Evolutionary conservation across 371 early-diverging fungal genomes (phyloP).

Genomic region (Circinella minor): DNA sequence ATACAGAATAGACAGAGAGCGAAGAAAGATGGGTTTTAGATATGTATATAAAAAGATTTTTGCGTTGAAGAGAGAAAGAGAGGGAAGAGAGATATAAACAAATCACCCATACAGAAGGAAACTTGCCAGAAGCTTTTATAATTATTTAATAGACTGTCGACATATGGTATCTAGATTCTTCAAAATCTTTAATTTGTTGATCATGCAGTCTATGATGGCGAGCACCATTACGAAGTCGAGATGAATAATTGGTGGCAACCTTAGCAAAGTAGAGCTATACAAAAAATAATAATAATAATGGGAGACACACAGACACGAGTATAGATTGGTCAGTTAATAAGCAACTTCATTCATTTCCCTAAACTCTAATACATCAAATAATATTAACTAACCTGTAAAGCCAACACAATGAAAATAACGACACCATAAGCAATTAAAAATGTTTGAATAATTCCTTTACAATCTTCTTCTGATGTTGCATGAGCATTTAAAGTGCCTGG

Average conservation of each 20-base stretch:
- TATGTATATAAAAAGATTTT: too few species aligned
- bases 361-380: background rate
- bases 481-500: constrained; percentile 44
- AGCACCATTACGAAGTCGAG: constrained; percentile 50
- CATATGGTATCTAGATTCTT: constrained; percentile 55
- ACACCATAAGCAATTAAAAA: constrained; percentile 44
- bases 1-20: too few species aligned
- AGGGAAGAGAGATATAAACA: background rate
- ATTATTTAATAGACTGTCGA: constrained; percentile 52
- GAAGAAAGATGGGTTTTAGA: too few species aligned
- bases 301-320: too few species aligned
- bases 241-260: constrained; percentile 50
- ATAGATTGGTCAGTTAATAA: too few species aligned
- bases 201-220: constrained; percentile 56
- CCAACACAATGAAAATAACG: constrained; percentile 36
- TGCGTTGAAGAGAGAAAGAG: background rate
- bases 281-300: background rate
- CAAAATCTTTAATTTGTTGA: constrained; percentile 59
- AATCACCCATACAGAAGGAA: background rate
- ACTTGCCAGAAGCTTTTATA: background rate
- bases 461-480: constrained; percentile 35
- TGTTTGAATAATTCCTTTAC: constrained; percentile 32
- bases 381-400: constrained; percentile 36
- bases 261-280: constrained; percentile 52
- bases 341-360: too few species aligned